Evolutionary conservation across 768 basidiomycete genomes (phyloP).

Genomic region (Filobasidium floriforme): DNA sequence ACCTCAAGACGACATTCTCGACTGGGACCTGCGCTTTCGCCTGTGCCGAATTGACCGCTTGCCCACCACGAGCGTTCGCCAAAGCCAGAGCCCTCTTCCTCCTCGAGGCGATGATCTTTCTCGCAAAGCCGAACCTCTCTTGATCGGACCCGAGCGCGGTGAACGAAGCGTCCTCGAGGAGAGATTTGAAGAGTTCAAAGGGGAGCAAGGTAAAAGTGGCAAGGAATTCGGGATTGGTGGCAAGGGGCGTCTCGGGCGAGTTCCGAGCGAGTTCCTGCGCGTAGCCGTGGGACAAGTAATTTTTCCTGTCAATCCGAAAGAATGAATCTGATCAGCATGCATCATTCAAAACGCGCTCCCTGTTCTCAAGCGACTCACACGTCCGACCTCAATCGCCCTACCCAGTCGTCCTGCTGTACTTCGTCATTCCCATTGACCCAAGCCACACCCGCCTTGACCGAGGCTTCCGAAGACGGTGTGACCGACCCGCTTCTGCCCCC

Average conservation of each 20-base stretch:
- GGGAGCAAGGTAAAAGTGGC: slow-evolving; percentile 62
- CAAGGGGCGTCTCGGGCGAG: slow-evolving; percentile 2
- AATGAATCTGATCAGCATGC: neutral
- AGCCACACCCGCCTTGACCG: neutral
- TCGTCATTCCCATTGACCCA: neutral
- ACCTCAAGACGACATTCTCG: slow-evolving; percentile 86
- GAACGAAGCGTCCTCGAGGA: slow-evolving; percentile 31
- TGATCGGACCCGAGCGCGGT: slow-evolving; percentile 60
- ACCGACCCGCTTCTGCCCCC: neutral
- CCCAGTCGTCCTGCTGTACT: slow-evolving; percentile 3
- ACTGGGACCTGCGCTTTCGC: slow-evolving; percentile 22
- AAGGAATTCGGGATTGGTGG: slow-evolving; percentile 24
- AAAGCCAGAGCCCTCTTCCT: slow-evolving; percentile 53
- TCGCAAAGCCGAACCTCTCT: slow-evolving; percentile 82
- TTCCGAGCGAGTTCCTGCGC: neutral
- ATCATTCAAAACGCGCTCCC: neutral
- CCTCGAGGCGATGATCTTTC: slow-evolving; percentile 74
- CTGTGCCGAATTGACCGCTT: neutral
- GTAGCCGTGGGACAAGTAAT: slow-evolving; percentile 6
- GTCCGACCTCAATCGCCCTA: neutral
- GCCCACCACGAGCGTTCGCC: slow-evolving; percentile 61
- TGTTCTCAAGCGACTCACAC: neutral
- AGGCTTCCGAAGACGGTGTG: neutral
- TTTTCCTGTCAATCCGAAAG: neutral
- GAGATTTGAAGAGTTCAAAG: slow-evolving; percentile 54